Evolutionary conservation across 306 rosid species (phyloP).

Genomic region (Rosa persica): DNA sequence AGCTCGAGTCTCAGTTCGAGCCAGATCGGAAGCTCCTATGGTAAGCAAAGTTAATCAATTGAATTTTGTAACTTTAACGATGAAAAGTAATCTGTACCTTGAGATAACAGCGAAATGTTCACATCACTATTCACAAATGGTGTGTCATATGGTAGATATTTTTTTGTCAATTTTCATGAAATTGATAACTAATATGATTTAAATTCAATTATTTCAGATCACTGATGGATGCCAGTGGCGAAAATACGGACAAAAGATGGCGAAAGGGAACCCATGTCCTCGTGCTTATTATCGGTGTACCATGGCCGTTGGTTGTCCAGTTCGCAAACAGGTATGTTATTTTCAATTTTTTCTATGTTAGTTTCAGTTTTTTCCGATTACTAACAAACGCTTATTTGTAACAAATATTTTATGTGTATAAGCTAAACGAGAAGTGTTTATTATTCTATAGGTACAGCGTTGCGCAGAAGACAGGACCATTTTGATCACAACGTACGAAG

Average conservation of each 20-base stretch:
- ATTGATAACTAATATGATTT: background rate
- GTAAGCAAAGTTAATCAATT: conserved; percentile 23
- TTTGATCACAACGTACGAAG: conserved; percentile 90
- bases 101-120: background rate
- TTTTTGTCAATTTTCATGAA: background rate
- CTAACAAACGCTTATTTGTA: too few relatives aligned
- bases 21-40: conserved; percentile 96
- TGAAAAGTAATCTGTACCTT: background rate
- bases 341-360: background rate
- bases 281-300: conserved; percentile 94
- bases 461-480: conserved; percentile 81
- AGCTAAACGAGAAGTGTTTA: background rate
- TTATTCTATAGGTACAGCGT: conserved; percentile 72
- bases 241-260: conserved; percentile 96
- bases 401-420: background rate
- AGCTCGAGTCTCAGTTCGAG: conserved; percentile 96
- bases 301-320: conserved; percentile 96
- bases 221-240: conserved; percentile 99
- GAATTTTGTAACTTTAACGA: background rate
- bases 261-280: conserved; percentile 96
- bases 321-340: conserved; percentile 86
- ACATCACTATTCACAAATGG: background rate
- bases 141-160: background rate
- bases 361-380: background rate
- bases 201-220: conserved; percentile 43